Base-by-base conservation (phyloP, 2,329 filamentous ascomycete genomes). In the Drechslerella coelobrocha region DNA sequence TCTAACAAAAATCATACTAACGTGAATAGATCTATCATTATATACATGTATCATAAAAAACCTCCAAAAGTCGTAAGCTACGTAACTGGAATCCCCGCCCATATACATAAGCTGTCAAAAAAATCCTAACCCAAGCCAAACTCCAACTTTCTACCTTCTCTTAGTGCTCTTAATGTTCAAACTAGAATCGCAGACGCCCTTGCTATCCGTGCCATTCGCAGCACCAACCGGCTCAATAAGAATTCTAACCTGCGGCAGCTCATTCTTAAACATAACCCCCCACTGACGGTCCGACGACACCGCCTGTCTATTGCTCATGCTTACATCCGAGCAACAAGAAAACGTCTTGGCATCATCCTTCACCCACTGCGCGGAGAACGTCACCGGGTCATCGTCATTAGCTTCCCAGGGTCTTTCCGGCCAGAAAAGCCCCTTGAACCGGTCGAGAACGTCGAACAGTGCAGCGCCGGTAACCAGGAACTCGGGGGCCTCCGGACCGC, bases 281-380 rank as follows among this genome's bases (percentile, higher is more conserved):
- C 24, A 47, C 8, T 55, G 26, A n/a, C 51, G 47, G 48, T 63
- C 59, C n/a, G 59, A 54, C n/a, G 59, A 54, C 21, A 39, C n/a
- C 12, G 17, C 34, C 17, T 14, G 17, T 34, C 9, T 48, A 14
- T 27, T 34, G 34, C 34, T 10, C 1, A 19, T 26, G 31, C 5
- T 47, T 8, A 17, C 14, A 19, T 39, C 19, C 19, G 29, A 2
- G n/a, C 60, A 63, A 23, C 60, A 63, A 37, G 39, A 39, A 12
- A 21, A 39, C 0, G 43, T 51, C 23, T 39, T 8, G 34, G n/a
- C 17, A 2, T 19, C 7, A 6, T 41, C 8, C 23, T 1, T 27
- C 19, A 39, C 41, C 60, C 60, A 63, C 17, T 8, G 3, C 17
- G 21, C 17, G 7, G 39, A 14, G 24, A 24, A 51, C 5, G 55